Conservation (phyloP, 2,329 filamentous ascomycete genomes). For the Cladorrhinum sp. region DNA sequence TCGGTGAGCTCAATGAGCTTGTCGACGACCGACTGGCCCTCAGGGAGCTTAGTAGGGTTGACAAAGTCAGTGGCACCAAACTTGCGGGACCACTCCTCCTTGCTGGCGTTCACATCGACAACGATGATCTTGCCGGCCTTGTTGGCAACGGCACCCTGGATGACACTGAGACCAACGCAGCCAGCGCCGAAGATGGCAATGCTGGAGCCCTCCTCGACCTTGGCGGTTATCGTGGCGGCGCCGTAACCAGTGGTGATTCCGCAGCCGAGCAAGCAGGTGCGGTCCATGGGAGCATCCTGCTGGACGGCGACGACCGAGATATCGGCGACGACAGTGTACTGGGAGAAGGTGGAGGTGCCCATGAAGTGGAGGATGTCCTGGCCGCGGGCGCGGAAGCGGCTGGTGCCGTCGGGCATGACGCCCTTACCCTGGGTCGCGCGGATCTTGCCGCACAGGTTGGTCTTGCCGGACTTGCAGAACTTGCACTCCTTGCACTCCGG, state of each 20-base stretch:
- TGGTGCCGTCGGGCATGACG: slow-evolving; percentile 95
- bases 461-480: slow-evolving; percentile 99
- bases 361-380: slow-evolving; percentile 97
- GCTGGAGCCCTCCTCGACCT: slow-evolving; percentile 84
- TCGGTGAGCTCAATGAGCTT: slow-evolving; percentile 97
- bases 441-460: slow-evolving; percentile 98
- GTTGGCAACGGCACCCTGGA: slow-evolving; percentile 87
- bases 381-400: slow-evolving; percentile 91
- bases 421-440: slow-evolving; percentile 93
- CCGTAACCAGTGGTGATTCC: slow-evolving; percentile 99
- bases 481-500: slow-evolving; percentile 98
- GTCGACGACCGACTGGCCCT: slow-evolving; percentile 79
- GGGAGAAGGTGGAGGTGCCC: slow-evolving; percentile 97
- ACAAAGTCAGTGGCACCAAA: slow-evolving; percentile 97
- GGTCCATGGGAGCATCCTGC: slow-evolving; percentile 87
- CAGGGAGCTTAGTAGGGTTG: slow-evolving; percentile 74
- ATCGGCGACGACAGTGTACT: slow-evolving; percentile 98
- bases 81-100: slow-evolving; percentile 89
- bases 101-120: slow-evolving; percentile 74
- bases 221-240: slow-evolving; percentile 88
- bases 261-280: slow-evolving; percentile 92
- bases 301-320: slow-evolving; percentile 97
- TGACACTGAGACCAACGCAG: slow-evolving; percentile 91
- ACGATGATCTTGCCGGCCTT: slow-evolving; percentile 75
- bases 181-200: slow-evolving; percentile 93